Evolutionary conservation across 2,329 filamentous ascomycete species (phyloP).

Genomic region (Talaromyces albobiverticillius): DNA sequence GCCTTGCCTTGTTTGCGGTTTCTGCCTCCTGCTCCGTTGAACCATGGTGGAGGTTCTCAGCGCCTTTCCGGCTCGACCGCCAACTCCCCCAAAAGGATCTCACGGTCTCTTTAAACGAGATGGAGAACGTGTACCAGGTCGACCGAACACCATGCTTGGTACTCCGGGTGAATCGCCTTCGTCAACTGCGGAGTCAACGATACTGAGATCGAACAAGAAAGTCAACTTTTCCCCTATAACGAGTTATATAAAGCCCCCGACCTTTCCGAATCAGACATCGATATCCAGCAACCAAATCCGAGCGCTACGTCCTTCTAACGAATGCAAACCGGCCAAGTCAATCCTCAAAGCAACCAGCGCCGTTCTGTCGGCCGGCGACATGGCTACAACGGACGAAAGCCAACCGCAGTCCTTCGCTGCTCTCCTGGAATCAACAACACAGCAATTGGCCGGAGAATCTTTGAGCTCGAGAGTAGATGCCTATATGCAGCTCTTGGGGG

Average conservation of each 20-base stretch:
- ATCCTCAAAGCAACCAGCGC: slow-evolving; percentile 72
- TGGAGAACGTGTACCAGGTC: slow-evolving; percentile 38
- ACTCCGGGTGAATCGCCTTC: slow-evolving; percentile 45
- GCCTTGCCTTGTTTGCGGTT: slow-evolving; percentile 5
- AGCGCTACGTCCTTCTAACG: slow-evolving; percentile 47
- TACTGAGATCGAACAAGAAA: slow-evolving; percentile 48
- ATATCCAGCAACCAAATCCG: slow-evolving; percentile 31
- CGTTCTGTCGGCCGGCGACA: slow-evolving; percentile 32
- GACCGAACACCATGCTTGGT: slow-evolving; percentile 27
- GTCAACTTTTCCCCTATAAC: slow-evolving; percentile 63
- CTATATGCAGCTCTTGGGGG: slow-evolving; percentile 74
- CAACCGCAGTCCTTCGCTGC: slow-evolving; percentile 62
- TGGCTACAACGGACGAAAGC: slow-evolving; percentile 40
- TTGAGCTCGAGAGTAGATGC: slow-evolving; percentile 75
- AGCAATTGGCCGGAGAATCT: slow-evolving; percentile 74
- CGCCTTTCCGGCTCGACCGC: slow-evolving; percentile 51
- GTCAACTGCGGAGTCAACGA: slow-evolving; percentile 33
- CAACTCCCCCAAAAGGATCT: slow-evolving; percentile 52
- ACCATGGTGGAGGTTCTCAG: slow-evolving; percentile 46
- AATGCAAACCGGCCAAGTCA: slow-evolving; percentile 60
- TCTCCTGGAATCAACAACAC: slow-evolving; percentile 81
- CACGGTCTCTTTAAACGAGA: slow-evolving; percentile 25
- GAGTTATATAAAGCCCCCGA: slow-evolving; percentile 51
- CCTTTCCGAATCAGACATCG: slow-evolving; percentile 28
- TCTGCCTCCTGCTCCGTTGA: slow-evolving; percentile 17